phyloP scores from a whole-genome alignment of 1,284 basidiomycete species.

The Ustilago trichophora region DNA sequence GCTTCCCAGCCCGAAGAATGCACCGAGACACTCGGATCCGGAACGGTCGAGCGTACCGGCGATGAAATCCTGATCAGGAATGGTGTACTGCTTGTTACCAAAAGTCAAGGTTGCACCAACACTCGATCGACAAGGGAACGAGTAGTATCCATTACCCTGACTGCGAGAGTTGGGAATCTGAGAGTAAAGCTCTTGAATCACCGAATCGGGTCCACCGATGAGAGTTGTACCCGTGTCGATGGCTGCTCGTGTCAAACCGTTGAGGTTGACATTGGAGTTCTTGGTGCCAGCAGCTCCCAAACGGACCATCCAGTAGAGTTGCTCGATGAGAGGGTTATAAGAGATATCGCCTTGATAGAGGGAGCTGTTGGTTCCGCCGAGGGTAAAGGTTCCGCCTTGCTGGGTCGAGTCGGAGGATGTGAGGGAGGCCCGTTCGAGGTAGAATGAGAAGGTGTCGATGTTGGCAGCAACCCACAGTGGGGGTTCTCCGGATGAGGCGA shows the following conservation, averaged over 20 bases:
- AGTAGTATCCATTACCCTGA: conserved; percentile 54
- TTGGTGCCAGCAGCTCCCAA: conserved; percentile 42
- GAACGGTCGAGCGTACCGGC: conserved; percentile 24
- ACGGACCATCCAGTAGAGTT: conserved; percentile 54
- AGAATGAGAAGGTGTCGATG: conserved; percentile 52
- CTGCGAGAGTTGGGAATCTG: conserved; percentile 42
- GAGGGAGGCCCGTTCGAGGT: conserved; percentile 39
- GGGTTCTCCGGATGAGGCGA: conserved; percentile 23
- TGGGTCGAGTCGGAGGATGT: conserved; percentile 7
- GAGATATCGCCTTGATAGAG: conserved; percentile 53
- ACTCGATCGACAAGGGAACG: conserved; percentile 48
- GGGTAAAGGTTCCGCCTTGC: conserved; percentile 54
- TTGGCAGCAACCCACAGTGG: conserved; percentile 47
- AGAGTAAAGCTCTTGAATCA: conserved; percentile 48
- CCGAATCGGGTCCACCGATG: conserved; percentile 56
- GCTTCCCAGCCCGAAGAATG: conserved; percentile 54
- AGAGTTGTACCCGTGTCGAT: conserved; percentile 63
- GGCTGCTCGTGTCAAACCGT: conserved; percentile 37
- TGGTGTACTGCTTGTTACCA: conserved; percentile 43
- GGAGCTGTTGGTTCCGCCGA: conserved; percentile 49
- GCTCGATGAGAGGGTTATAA: conserved; percentile 40
- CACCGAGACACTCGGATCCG: conserved; percentile 50
- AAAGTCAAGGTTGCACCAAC: conserved; percentile 57
- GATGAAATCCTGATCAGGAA: conserved; percentile 46
- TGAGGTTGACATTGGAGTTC: conserved; percentile 20